Base-by-base conservation (phyloP, 2,329 filamentous ascomycete genomes). In the Ophiocordyceps camponoti-leonardi region DNA sequence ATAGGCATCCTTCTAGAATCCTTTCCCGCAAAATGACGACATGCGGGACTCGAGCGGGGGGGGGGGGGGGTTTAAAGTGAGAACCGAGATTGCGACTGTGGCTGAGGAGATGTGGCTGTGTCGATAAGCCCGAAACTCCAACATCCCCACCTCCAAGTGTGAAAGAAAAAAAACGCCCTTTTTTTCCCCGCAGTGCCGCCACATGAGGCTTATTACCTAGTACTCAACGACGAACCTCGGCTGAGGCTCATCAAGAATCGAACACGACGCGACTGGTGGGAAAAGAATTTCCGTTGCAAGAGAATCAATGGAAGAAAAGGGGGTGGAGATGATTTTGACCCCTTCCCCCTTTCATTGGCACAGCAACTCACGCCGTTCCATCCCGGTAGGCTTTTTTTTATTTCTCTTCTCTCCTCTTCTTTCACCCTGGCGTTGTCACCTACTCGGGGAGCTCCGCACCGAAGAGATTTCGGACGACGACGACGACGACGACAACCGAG, bases 31-130 rank as follows among this genome's bases (percentile, higher is more conserved):
- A n/a, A 44, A 22, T 28, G 35, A 41, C 35, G 33, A 43, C 45
- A 43, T 41, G 16, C 39, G 30, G 16, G 16, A 39, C 16, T 13
- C 4, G n/a, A 39, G 35, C 35, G 35, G 35, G 35, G 35, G 16
- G 6, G 14, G 14, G 18, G n/a, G 11, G 13, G 3, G 3, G 2
- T 39, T 39, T 18, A 4, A n/a, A 5, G 22, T 23, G 35, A 39
- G 35, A n/a, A 39, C 35, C 35, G 35, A 39, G 35, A 39, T 39
- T 39, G 35, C 35, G n/a, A 19, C n/a, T 39, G 35, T 39, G 40
- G 40, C 40, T 23, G 22, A 60, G 6, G 22, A 23, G 40, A 41
- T 23, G 40, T 23, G 40, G 40, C 35, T n/a, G 11, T n/a, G 16
- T 4, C n/a, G 3, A 18, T 10, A 19, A 26, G 8, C 23, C 8